phyloP scores from a whole-genome alignment of 768 basidiomycete genomes.

The Rossbeevera mucosa region DNA sequence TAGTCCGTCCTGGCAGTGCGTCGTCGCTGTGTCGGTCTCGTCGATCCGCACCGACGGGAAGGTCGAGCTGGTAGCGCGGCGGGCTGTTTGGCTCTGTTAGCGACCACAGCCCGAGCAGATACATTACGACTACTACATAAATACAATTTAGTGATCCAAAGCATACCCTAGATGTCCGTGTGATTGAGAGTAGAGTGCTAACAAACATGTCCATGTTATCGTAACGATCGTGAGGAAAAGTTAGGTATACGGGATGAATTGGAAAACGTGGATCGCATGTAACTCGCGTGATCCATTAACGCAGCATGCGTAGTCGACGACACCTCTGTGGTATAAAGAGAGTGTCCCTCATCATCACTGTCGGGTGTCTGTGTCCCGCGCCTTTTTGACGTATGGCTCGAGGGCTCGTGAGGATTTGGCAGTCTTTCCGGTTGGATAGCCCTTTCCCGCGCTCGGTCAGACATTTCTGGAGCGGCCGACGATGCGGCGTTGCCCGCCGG shows the following conservation, averaged over 20 bases:
- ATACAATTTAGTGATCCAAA: background rate
- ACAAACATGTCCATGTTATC: constrained; percentile 7
- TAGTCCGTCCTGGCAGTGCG: constrained; percentile 20
- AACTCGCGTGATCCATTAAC: constrained; percentile 27
- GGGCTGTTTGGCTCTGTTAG: constrained; percentile 30
- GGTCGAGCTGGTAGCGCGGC: background rate
- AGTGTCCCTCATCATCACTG: constrained; percentile 17
- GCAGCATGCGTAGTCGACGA: constrained; percentile 28
- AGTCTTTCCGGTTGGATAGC: background rate
- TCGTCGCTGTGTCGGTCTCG: constrained; percentile 15
- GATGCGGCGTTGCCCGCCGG: constrained; percentile 7
- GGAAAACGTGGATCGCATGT: constrained; percentile 21
- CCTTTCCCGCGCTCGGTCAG: background rate
- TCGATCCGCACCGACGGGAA: constrained; percentile 2
- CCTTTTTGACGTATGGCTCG: background rate
- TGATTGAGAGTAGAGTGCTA: background rate
- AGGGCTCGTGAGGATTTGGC: constrained; percentile 3
- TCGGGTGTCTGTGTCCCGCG: constrained; percentile 1
- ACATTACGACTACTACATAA: background rate
- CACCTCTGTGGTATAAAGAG: constrained; percentile 17
- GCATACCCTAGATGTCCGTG: constrained; percentile 1
- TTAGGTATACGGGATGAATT: constrained; percentile 5
- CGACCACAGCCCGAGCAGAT: no score
- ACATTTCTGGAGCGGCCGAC: background rate
- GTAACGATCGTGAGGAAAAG: background rate